These are phyloP conservation scores for Pseudopithomyces maydicus DNA, from an alignment of 2,329 filamentous ascomycete genomes.

Conservation along the genomic window DNA sequence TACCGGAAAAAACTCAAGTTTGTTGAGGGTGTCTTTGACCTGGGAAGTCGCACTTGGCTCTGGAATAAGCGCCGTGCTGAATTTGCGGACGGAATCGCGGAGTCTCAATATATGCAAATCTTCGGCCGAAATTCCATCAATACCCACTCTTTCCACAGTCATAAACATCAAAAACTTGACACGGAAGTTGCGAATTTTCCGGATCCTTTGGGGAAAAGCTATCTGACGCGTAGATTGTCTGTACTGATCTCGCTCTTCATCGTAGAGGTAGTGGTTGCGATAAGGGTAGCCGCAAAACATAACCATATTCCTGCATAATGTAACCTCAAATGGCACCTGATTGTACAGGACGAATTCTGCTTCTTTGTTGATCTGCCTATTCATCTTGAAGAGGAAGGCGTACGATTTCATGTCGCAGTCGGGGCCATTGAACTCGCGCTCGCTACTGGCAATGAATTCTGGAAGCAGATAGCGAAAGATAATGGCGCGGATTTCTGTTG, in stretches of 20 bases:
- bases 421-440: not conserved
- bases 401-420: not conserved
- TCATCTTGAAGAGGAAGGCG: slow-evolving; percentile 14
- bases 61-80: not conserved
- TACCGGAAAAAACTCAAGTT: not conserved
- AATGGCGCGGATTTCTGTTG: slow-evolving; percentile 21
- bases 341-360: slow-evolving; percentile 17
- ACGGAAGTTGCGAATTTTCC: slow-evolving; percentile 1
- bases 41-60: not conserved
- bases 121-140: not conserved
- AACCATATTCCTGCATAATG: slow-evolving; percentile 4
- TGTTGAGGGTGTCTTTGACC: not conserved
- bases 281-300: no score
- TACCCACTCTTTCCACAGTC: not conserved
- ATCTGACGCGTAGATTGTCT: not conserved
- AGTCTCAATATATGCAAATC: not conserved
- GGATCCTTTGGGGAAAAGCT: not conserved
- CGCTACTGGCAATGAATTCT: not conserved
- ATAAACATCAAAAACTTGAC: not conserved
- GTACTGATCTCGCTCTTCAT: not conserved
- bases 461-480: slow-evolving; percentile 23
- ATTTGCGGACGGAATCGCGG: not conserved
- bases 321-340: slow-evolving; percentile 11
- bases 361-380: slow-evolving; percentile 18
- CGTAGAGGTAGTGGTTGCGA: no score